Conservation (phyloP, 164 flowering plant genomes). For the Berberis thunbergii region DNA sequence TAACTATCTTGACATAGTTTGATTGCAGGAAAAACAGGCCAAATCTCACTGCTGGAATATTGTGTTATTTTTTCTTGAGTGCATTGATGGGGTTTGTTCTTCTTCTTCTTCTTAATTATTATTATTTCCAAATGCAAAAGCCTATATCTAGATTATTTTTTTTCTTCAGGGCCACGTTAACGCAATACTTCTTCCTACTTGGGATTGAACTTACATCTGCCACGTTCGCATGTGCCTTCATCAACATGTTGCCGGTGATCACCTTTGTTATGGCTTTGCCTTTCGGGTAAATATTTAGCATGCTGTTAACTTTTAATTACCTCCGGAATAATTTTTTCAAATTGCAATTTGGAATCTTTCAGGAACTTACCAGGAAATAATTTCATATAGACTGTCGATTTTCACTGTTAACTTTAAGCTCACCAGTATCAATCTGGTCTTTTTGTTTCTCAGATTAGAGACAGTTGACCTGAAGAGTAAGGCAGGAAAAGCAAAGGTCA, state of each 20-base stretch:
- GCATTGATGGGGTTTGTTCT: slow-evolving; percentile 61
- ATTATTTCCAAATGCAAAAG: no score
- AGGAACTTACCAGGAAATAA: no score
- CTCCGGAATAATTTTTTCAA: no score
- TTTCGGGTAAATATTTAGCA: slow-evolving; percentile 35
- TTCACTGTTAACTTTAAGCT: no score
- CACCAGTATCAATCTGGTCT: no score
- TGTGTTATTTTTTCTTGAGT: slow-evolving; percentile 55
- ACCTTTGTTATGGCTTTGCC: slow-evolving; percentile 76
- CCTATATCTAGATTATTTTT: neutral
- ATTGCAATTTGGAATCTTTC: no score
- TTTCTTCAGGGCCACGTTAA: slow-evolving; percentile 50
- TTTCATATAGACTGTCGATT: no score
- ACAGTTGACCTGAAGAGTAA: slow-evolving; percentile 38
- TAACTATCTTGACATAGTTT: neutral
- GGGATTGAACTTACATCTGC: slow-evolving; percentile 77
- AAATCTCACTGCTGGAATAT: slow-evolving; percentile 41
- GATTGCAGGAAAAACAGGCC: slow-evolving; percentile 60
- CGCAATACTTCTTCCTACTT: slow-evolving; percentile 59
- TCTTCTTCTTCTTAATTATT: no score
- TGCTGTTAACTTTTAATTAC: neutral
- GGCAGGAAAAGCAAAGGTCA: slow-evolving; percentile 58
- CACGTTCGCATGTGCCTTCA: slow-evolving; percentile 69
- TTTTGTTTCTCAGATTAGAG: slow-evolving; percentile 44
- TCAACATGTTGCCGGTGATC: slow-evolving; percentile 67